Evolutionary conservation across 2,329 filamentous ascomycete genomes (phyloP), one percentile per base, ranked within the genome.

Genomic region (Xylaria sp.): DNA sequence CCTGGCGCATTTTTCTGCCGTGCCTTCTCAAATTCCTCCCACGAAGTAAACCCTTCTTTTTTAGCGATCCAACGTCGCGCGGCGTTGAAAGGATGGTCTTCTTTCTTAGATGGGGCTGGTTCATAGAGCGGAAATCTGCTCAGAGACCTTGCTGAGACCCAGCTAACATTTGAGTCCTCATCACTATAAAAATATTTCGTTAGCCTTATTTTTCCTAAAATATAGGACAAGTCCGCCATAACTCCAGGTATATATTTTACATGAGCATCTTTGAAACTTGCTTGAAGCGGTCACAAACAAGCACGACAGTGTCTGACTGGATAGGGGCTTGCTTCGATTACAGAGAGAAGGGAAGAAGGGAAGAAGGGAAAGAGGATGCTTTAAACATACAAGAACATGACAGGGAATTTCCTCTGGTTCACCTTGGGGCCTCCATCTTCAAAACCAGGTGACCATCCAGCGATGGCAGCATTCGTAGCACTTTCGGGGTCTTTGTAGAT

Each of bases 381-480:
- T 13, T 48, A 12, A 44, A 70, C 70, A 2, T 63, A 72, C 70
- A 81, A 81, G 66, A 80, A 82, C 76, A 81, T 77, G 18, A 82
- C 80, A 0, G 82, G 81, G 20, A 83, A 83, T 51, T 79, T 79
- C 8, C 82, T 78, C 66, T 75, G 74, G 31, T 69, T 72, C 6
- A 80, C 75, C n/a, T 74, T 75, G 0, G 72, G 67, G 0, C 80
- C 81, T 4, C 78, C 80, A 59, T 80, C 77, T 63, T 80, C 76
- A 51, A 78, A 83, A 0, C 78, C 81, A 6, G 73, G 66, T 7
- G 78, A 78, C 81, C 81, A 84, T 0, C 78, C 80, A 18, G 71
- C 59, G 58, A 83, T 82, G 31, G 71, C 74, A 18, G 66, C 41
- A 15, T 58, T 46, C 34, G 34, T 44, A 28, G 37, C 48, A 41